Evolutionary conservation across 805 yeast species (phyloP), one percentile per base, ranked within the genome.

Genomic region (Cyberlindnera galapagoensis): DNA sequence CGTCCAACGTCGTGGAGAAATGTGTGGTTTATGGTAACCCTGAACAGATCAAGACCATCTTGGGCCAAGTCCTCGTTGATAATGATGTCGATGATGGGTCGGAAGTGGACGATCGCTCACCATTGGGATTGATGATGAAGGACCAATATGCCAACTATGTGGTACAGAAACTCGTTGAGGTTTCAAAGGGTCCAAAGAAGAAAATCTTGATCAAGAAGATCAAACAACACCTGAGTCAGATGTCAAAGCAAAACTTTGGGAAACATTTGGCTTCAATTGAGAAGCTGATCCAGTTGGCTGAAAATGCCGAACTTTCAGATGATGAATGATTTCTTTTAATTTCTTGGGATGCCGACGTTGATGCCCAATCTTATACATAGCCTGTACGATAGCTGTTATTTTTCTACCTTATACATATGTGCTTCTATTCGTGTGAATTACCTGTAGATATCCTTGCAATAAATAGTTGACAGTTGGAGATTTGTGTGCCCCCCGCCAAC

Each of bases 91-190:
- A 58, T 30, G 49, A 49, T 22, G 59, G 55, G 18, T 65, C 65
- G 15, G 50, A 51, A 17, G 73, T 80, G 23, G 73, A 67, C 33
- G 88, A 80, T 43, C 71, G 71, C 33, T 70, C 82, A 1, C 77
- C 94, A 7, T 66, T 92, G 45, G 83, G 88, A 16, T 65, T 80
- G 38, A 88, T 92, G 97, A 87, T 92, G 86, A 85, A 85, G 54
- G 99, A 92, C 57, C 97, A 92, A 56, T 92, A 81, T 61, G 99
- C 97, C 16, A 92, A 92, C 58, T 92, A 92, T 54, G 99, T 92
- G 28, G 86, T 92, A 31, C 99, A 92, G 58, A 88, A 90, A 56
- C 69, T 92, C 47, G 88, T 92, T 25, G 95, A 85, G 40, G 80
- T 82, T 3, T 72, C 88, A 24, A 74, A 73, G 39, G 81, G 81